Conservation (phyloP, 495 filamentous ascomycete genomes). For the Aspergillus mulundensis region DNA sequence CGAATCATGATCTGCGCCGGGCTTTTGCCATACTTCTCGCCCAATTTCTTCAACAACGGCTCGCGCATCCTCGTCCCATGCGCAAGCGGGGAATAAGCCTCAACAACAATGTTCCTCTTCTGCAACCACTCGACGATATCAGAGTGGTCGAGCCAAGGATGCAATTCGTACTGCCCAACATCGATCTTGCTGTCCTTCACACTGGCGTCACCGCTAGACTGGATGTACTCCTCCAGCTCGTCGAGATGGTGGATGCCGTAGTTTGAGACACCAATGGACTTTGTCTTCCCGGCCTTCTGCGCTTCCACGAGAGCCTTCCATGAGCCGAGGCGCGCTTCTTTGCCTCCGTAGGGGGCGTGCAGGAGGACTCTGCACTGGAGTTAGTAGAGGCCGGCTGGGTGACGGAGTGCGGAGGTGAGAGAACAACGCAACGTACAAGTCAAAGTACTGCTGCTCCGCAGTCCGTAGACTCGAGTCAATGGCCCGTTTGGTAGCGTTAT, state of each 20-base stretch:
- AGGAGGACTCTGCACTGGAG: constrained; percentile 45
- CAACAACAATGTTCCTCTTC: constrained; percentile 61
- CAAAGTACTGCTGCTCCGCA: constrained; percentile 55
- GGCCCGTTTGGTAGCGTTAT: constrained; percentile 39
- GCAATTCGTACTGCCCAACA: constrained; percentile 83
- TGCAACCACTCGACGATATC: constrained; percentile 76
- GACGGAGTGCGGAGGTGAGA: neutral
- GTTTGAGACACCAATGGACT: constrained; percentile 53
- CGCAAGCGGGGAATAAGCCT: constrained; percentile 79
- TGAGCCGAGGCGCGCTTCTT: constrained; percentile 39
- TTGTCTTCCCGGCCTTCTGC: constrained; percentile 44
- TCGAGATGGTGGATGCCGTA: constrained; percentile 54
- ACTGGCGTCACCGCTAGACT: constrained; percentile 51
- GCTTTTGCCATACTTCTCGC: constrained; percentile 68
- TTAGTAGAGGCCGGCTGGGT: no score
- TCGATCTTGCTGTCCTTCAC: constrained; percentile 58
- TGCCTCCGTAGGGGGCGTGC: constrained; percentile 53
- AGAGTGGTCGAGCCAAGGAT: constrained; percentile 73
- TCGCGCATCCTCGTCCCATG: constrained; percentile 62
- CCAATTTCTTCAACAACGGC: constrained; percentile 50
- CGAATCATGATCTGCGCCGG: constrained; percentile 75
- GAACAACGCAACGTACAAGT: constrained; percentile 43
- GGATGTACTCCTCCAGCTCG: constrained; percentile 68
- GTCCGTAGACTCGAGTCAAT: constrained; percentile 31
- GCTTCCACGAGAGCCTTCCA: constrained; percentile 53